Conservation (phyloP, 176 grass and related monocot genomes). For the Saccharum officinarum region DNA sequence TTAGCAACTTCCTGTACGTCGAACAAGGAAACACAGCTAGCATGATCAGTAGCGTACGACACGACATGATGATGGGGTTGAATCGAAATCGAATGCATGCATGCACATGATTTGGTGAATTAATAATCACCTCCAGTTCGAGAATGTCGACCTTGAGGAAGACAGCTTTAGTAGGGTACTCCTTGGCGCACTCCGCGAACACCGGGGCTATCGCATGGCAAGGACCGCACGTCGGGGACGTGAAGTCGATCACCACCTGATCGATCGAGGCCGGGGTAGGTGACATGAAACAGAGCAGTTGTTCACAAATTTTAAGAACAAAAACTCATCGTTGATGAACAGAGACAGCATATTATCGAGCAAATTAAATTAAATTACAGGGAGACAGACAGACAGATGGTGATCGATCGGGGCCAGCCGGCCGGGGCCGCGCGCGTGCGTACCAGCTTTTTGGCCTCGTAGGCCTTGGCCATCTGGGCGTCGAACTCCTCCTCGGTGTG, state of each 20-base stretch:
- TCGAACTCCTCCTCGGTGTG: slow-evolving; percentile 55
- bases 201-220: slow-evolving; percentile 58
- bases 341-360: no score
- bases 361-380: no score
- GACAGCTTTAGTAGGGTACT: slow-evolving; percentile 28
- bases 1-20: slow-evolving; percentile 38
- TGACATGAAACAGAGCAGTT: no score
- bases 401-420: not conserved
- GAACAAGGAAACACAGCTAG: not conserved
- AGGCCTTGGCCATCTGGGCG: slow-evolving; percentile 32
- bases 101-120: no score
- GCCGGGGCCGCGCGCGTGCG: not conserved
- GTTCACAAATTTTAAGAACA: no score
- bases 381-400: not conserved
- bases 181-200: slow-evolving; percentile 51
- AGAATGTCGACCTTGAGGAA: slow-evolving; percentile 72
- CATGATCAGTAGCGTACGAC: no score
- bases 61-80: no score
- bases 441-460: slow-evolving; percentile 58
- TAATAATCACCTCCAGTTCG: slow-evolving; percentile 48
- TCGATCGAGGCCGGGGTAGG: not conserved
- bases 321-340: no score
- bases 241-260: slow-evolving; percentile 79
- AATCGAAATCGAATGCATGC: no score
- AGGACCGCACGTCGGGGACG: slow-evolving; percentile 62